Conservation (phyloP, 768 basidiomycete genomes). For the Phallus indusiatus region DNA sequence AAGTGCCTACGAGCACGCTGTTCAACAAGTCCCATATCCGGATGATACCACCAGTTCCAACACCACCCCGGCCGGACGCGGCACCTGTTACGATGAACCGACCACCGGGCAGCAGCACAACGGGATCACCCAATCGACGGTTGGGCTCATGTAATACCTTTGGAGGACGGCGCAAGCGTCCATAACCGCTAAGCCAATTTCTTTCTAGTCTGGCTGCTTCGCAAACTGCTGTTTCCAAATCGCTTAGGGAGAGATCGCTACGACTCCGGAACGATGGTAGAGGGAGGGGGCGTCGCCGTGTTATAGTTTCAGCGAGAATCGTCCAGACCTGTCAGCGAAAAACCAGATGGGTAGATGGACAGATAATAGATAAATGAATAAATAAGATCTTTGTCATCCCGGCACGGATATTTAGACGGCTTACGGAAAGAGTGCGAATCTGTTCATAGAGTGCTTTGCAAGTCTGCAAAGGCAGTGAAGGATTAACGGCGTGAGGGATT, state of each 20-base stretch:
- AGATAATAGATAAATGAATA: background rate
- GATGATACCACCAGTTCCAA: conserved; percentile 2
- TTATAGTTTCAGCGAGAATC: conserved; percentile 7
- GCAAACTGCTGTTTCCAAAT: conserved; percentile 1
- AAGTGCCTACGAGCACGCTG: background rate
- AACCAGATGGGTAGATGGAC: conserved; percentile 5
- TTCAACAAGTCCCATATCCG: conserved; percentile 4
- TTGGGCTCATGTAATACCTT: conserved; percentile 4
- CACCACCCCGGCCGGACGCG: background rate
- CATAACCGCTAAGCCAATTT: conserved; percentile 7
- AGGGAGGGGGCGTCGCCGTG: conserved; percentile 8
- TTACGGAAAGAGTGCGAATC: background rate
- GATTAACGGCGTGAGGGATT: background rate
- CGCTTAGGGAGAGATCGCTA: background rate
- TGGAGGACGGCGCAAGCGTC: conserved; percentile 5
- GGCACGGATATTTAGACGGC: background rate
- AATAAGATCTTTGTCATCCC: background rate
- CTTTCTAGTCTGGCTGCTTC: conserved; percentile 8
- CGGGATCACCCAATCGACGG: conserved; percentile 3
- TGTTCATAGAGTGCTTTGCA: background rate
- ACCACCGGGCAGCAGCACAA: conserved; percentile 6
- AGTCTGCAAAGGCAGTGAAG: conserved; percentile 1
- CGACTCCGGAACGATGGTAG: conserved; percentile 6
- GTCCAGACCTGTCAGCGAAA: conserved; percentile 5
- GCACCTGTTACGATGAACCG: conserved; percentile 8